Evolutionary conservation across 305 asterid species (phyloP).

Genomic region (Solanum chacoense): DNA sequence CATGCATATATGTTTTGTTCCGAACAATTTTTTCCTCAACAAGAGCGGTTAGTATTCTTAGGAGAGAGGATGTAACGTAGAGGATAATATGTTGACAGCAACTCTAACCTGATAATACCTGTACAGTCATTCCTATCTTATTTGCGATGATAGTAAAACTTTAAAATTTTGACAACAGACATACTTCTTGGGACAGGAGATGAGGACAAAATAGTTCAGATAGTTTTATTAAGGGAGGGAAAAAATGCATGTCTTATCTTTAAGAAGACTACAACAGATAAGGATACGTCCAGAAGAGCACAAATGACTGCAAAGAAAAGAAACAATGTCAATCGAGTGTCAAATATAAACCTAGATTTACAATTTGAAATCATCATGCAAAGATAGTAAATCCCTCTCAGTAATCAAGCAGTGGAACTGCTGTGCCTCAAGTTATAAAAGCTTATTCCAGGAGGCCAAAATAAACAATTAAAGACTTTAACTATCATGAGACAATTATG

Average conservation of each 20-base stretch:
- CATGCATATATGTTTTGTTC: not conserved
- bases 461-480: no score
- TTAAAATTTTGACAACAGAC: not conserved
- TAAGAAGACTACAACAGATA: not conserved
- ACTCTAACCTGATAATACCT: not conserved
- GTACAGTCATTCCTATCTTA: not conserved
- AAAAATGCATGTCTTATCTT: not conserved
- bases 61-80: not conserved
- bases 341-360: not conserved
- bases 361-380: not conserved
- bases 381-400: not conserved
- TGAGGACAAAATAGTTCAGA: not conserved
- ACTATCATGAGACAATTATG: no score
- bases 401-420: not conserved
- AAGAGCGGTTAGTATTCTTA: not conserved
- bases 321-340: conserved; percentile 8
- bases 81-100: not conserved
- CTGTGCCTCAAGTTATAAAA: no score
- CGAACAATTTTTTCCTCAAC: not conserved
- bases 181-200: not conserved
- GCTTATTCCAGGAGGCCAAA: no score
- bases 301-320: conserved; percentile 73
- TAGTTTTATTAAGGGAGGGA: not conserved
- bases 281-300: conserved; percentile 99
- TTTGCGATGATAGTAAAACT: not conserved